phyloP scores from a whole-genome alignment of 345 rosid genomes.

The Schrenkiella parvula region DNA sequence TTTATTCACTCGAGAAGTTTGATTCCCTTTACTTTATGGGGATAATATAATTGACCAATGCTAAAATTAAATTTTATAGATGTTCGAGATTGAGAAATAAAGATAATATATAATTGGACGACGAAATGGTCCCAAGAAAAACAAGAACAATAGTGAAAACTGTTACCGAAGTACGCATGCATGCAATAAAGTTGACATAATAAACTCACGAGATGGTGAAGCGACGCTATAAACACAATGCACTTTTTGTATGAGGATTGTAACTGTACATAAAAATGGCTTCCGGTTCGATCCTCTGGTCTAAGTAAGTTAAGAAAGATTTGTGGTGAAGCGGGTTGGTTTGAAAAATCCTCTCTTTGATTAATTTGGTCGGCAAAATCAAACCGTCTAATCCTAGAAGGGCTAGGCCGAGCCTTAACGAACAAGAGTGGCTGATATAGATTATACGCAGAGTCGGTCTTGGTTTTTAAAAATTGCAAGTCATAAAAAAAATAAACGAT shows the following conservation, averaged over 20 bases:
- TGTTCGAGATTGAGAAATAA: constrained; percentile 8
- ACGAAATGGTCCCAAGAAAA: constrained; percentile 7
- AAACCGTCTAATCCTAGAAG: too few species aligned
- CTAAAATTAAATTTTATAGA: background rate
- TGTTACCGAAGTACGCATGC: constrained; percentile 23
- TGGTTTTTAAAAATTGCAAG: too few species aligned
- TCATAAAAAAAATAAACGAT: too few species aligned
- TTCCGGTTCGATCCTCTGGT: background rate
- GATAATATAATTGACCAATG: constrained; percentile 14
- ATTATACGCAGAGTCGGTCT: too few species aligned
- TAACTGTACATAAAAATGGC: background rate
- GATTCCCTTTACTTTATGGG: constrained; percentile 7
- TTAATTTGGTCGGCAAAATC: too few species aligned
- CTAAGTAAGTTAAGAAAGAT: background rate
- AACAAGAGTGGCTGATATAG: too few species aligned
- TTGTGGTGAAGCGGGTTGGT: background rate
- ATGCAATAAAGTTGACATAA: constrained; percentile 22
- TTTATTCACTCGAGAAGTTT: background rate
- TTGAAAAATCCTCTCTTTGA: too few species aligned
- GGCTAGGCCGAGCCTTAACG: too few species aligned
- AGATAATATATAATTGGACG: background rate
- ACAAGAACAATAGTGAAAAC: background rate
- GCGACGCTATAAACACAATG: background rate
- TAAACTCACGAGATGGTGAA: constrained; percentile 4
- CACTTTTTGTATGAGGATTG: background rate